Percentiles rank a stretch among this genome's conserved stretches.
phyloP scores from a whole-genome alignment of 805 yeast species.

The Saccharomycopsis fibuligera region DNA sequence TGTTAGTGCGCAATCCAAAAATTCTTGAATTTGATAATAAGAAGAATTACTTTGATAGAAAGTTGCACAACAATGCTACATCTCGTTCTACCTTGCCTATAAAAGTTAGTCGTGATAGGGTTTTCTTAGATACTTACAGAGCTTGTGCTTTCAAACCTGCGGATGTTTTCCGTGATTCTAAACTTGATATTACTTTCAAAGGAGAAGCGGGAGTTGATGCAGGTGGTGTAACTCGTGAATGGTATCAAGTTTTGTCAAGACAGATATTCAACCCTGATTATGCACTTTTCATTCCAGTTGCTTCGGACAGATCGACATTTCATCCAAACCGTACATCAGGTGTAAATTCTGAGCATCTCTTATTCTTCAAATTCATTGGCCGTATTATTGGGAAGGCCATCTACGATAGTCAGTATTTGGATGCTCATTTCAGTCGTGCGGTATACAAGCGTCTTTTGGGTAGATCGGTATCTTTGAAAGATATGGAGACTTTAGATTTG shows the following conservation, averaged over 20 bases:
- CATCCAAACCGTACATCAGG: conserved; percentile 92
- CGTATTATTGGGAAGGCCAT: conserved; percentile 92
- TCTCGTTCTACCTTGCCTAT: conserved; percentile 47
- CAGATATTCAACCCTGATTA: conserved; percentile 96
- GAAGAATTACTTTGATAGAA: conserved; percentile 73
- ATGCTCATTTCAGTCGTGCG: conserved; percentile 92
- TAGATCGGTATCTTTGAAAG: conserved; percentile 75
- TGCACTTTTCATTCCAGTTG: conserved; percentile 85
- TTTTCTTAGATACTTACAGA: conserved; percentile 84
- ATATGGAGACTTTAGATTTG: conserved; percentile 97
- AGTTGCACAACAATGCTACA: conserved; percentile 46
- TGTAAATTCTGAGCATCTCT: conserved; percentile 87
- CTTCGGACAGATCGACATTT: conserved; percentile 87
- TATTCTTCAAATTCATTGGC: conserved; percentile 92
- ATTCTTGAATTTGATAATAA: conserved; percentile 94
- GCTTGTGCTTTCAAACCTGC: conserved; percentile 71
- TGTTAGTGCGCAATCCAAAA: conserved; percentile 80
- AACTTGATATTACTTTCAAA: conserved; percentile 73
- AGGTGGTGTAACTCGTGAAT: conserved; percentile 95
- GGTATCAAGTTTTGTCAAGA: conserved; percentile 91
- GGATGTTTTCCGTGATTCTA: conserved; percentile 65
- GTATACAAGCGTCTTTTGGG: conserved; percentile 86
- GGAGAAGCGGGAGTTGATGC: conserved; percentile 98
- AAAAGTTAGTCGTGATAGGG: conserved; percentile 79
- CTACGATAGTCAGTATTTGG: conserved; percentile 76